A percentile compares a stretch with the other conserved stretches of the same genome.
These are phyloP conservation scores for Astragalus membranaceus DNA, from an alignment of 306 rosid genomes.

Conservation along the genomic window DNA sequence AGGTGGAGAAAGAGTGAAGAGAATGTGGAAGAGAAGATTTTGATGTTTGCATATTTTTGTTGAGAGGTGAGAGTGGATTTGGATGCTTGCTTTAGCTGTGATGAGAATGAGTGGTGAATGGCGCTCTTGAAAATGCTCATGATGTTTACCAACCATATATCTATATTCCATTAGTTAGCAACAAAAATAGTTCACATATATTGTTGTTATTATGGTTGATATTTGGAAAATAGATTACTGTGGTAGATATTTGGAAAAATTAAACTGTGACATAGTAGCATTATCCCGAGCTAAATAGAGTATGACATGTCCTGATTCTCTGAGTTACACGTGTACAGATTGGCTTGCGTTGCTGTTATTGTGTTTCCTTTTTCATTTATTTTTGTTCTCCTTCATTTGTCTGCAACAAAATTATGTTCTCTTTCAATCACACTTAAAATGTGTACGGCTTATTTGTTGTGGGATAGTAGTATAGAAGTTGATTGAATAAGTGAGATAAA, in stretches of 20 bases:
- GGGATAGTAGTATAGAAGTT: no score
- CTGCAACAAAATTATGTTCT: not conserved
- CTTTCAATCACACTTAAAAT: not conserved
- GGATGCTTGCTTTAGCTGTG: conserved; percentile 31
- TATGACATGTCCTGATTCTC: not conserved
- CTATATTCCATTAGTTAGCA: not conserved
- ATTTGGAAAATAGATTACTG: not conserved
- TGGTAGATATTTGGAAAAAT: not conserved
- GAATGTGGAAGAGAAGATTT: conserved; percentile 33
- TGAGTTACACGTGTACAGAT: conserved; percentile 19
- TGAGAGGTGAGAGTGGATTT: conserved; percentile 29
- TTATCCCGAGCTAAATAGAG: not conserved
- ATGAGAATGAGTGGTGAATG: conserved; percentile 55
- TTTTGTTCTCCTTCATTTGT: not conserved
- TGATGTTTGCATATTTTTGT: not conserved
- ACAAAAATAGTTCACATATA: not conserved
- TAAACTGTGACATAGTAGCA: not conserved
- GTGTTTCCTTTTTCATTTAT: not conserved
- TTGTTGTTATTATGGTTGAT: conserved; percentile 7
- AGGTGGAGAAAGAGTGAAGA: conserved; percentile 7
- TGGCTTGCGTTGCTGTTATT: not conserved
- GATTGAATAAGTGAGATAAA: no score
- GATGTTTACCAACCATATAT: not conserved
- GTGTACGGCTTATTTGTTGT: not conserved
- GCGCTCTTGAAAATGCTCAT: not conserved